Percentiles rank a stretch among this genome's conserved stretches.
Evolutionary conservation across 2,329 filamentous ascomycete species (phyloP).

Genomic region (Cordyceps farinosa): DNA sequence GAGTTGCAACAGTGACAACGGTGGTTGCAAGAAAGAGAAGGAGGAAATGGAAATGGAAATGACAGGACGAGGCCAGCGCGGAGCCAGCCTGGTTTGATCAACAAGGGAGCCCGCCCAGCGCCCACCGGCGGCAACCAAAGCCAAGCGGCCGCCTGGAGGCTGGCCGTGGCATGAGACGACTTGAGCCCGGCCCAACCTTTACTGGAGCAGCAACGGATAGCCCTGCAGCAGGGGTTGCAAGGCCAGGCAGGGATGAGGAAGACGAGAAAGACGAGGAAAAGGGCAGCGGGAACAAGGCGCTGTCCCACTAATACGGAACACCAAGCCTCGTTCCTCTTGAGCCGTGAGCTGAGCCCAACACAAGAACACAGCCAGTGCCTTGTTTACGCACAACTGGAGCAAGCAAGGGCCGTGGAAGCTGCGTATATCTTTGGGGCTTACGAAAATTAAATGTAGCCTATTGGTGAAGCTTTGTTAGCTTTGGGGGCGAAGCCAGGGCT

Average conservation of each 20-base stretch:
- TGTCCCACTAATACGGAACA: constrained; percentile 13
- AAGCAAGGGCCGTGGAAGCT: neutral
- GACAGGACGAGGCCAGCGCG: constrained; percentile 1
- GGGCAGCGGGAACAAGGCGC: neutral
- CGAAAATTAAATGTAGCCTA: neutral
- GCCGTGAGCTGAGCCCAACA: neutral
- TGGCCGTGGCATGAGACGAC: neutral
- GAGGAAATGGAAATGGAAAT: neutral
- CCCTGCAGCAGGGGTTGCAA: constrained; percentile 3
- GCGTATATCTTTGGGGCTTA: too few relatives aligned
- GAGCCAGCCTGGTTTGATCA: constrained; percentile 15
- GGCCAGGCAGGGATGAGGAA: neutral
- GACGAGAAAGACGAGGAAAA: neutral
- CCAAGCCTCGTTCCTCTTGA: neutral
- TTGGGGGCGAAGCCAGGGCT: neutral
- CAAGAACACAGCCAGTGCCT: neutral
- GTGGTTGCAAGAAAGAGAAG: neutral
- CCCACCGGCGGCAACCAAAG: neutral
- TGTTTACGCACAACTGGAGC: neutral
- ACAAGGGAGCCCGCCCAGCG: constrained; percentile 9
- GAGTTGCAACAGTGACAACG: neutral
- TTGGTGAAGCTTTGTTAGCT: neutral
- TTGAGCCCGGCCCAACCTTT: neutral
- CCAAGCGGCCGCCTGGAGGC: neutral
- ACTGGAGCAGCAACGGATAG: neutral